Base-by-base conservation (phyloP, 176 grass and related monocot species). In the Eremochloa ophiuroides region DNA sequence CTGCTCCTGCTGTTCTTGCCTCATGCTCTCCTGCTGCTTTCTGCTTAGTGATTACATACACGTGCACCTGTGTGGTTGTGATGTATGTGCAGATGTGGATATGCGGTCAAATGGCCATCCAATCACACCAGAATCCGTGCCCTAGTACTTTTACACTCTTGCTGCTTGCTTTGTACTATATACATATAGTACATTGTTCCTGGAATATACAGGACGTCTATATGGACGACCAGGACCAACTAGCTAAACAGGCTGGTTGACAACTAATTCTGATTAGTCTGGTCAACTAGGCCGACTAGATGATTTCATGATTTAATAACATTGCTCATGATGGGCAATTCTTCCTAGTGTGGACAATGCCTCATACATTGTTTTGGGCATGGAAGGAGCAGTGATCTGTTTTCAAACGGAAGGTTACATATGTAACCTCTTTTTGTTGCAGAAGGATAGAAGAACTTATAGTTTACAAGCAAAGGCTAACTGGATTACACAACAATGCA, bases 401-500 rank as follows among this genome's bases (percentile, higher is more conserved):
- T 88, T 9, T 79, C 43, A 25, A 90, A 63, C 0, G 82, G 91
- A 25, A 90, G 73, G 69, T 94, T 97, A 82, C 90, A 87, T 20
- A 92, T 79, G 22, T 87, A 94, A 0, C 87, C 94, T 71, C 87
- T 88, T 73, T 94, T 92, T 37, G 83, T 84, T 11, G 78, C 82
- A 60, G 91, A 76, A 66, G 89, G 89, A 29, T 85, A 90, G 20
- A 85, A 88, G 20, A 62, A 84, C 75, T 97, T 91, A 1, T 89
- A 97, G 59, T 92, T 89, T 10, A 97, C 83, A 76, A 86, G 90
- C 63, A 94, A 88, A 0, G 89, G 89, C 13, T 76, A 10, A n/a
- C 90, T 83, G 28, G 65, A 23, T 83, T 89, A 82, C 90, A 91
- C 47, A 97, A 75, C 41, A 14, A 28, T 43, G 13, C 39, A 42